Percentiles rank a stretch among this genome's conserved stretches.
Evolutionary conservation across 1,284 basidiomycete genomes (phyloP).

Genomic region (Ceratobasidium sp.): DNA sequence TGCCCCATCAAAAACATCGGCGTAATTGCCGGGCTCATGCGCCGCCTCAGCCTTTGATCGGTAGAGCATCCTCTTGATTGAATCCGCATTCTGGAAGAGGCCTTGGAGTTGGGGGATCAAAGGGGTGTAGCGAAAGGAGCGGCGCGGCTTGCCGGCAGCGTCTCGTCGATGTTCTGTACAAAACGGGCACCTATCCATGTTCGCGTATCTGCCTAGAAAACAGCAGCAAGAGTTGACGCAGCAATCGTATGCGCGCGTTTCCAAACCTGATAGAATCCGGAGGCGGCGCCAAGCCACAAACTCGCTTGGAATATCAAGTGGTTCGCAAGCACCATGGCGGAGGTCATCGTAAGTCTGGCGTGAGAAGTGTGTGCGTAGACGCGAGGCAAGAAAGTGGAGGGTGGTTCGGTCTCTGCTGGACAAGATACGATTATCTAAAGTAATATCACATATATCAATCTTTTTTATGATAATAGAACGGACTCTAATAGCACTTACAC

Average conservation of each 20-base stretch:
- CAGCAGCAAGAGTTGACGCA: conserved; percentile 9
- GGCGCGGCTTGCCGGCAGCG: not conserved
- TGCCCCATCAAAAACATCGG: not conserved
- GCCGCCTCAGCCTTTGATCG: not conserved
- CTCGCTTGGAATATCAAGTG: conserved; percentile 1
- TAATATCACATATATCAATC: not conserved
- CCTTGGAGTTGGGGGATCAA: conserved; percentile 19
- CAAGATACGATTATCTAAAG: not conserved
- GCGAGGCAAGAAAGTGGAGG: not conserved
- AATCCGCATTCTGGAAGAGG: conserved; percentile 1
- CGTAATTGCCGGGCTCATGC: not conserved
- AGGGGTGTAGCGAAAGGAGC: not conserved
- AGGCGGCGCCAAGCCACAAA: conserved; percentile 19
- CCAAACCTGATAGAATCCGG: conserved; percentile 3
- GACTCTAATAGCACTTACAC: not conserved
- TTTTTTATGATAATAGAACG: not conserved
- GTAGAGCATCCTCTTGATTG: not conserved
- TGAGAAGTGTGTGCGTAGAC: conserved; percentile 10
- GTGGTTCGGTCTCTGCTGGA: not conserved
- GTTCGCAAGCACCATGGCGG: not conserved
- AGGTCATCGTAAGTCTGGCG: conserved; percentile 15
- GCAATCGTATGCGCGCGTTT: conserved; percentile 4
- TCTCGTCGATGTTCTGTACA: not conserved
- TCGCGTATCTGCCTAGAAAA: conserved; percentile 6
- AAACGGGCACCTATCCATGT: not conserved